Conservation (phyloP, 1,284 basidiomycete genomes). For the Coniferiporia weirii region DNA sequence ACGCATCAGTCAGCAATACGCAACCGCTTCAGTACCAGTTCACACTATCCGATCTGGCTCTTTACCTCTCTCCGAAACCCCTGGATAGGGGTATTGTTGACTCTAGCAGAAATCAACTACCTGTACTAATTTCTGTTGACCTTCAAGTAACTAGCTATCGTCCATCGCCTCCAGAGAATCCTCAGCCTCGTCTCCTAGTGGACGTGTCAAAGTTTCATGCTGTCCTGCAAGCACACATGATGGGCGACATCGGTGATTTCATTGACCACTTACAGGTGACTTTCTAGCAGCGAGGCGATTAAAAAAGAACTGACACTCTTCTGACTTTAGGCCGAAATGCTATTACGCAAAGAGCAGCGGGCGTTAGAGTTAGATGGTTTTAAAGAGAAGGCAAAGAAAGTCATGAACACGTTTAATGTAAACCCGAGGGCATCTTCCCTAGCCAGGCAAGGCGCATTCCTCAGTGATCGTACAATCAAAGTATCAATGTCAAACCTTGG, state of each 20-base stretch:
- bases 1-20: conserved; percentile 50
- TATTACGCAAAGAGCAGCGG: conserved; percentile 66
- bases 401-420: conserved; percentile 71
- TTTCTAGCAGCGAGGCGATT: conserved; percentile 1
- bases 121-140: conserved; percentile 70
- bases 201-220: conserved; percentile 76
- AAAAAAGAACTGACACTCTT: conserved; percentile 4
- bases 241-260: conserved; percentile 84
- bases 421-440: conserved; percentile 38
- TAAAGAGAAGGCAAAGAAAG: conserved; percentile 69
- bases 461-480: conserved; percentile 62
- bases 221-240: conserved; percentile 87
- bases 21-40: conserved; percentile 52
- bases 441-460: conserved; percentile 35
- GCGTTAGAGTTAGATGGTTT: conserved; percentile 74
- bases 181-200: conserved; percentile 45
- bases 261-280: conserved; percentile 74
- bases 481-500: conserved; percentile 70
- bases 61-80: conserved; percentile 60
- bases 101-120: conserved; percentile 62
- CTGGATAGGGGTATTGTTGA: conserved; percentile 28
- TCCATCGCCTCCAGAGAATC: conserved; percentile 22
- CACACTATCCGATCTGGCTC: conserved; percentile 59
- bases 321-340: conserved; percentile 58
- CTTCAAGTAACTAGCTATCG: conserved; percentile 43